Evolutionary conservation across 148 eudicot species (phyloP).

Genomic region (Salicornia ramosissima): DNA sequence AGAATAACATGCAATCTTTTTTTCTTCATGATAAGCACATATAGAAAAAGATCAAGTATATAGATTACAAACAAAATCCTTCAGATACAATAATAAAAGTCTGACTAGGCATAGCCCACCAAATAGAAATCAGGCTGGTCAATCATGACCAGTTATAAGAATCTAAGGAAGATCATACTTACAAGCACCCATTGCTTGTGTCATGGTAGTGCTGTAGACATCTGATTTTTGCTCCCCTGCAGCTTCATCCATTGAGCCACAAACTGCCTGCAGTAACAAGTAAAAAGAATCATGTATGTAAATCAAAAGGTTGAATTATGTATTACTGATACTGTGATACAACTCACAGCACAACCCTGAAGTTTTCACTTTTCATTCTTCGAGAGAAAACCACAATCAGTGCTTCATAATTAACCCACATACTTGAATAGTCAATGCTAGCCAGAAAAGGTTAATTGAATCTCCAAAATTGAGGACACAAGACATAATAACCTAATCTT

Average conservation of each 20-base stretch:
- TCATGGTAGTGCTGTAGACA: constrained; percentile 77
- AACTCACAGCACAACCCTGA: background rate
- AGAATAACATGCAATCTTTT: background rate
- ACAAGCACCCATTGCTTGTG: constrained; percentile 99
- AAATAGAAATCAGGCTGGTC: background rate
- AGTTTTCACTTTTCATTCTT: background rate
- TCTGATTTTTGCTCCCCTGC: constrained; percentile 67
- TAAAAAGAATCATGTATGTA: background rate
- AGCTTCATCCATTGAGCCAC: constrained; percentile 49
- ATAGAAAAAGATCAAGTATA: background rate
- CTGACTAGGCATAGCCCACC: background rate
- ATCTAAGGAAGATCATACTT: constrained; percentile 24
- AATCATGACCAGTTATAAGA: background rate
- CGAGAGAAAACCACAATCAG: background rate
- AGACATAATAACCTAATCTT: no score
- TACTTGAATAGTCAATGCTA: background rate
- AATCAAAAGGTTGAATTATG: background rate
- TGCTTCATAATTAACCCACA: background rate
- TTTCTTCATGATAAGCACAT: background rate
- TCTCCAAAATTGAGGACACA: background rate
- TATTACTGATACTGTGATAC: background rate
- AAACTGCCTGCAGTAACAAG: constrained; percentile 44
- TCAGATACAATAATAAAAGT: background rate
- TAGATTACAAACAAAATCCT: constrained; percentile 2
- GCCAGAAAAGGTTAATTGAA: background rate